A percentile compares a stretch with the other conserved stretches of the same genome.
phyloP scores from a whole-genome alignment of 2,329 filamentous ascomycete species.

The Rhynchosporium agropyri region DNA sequence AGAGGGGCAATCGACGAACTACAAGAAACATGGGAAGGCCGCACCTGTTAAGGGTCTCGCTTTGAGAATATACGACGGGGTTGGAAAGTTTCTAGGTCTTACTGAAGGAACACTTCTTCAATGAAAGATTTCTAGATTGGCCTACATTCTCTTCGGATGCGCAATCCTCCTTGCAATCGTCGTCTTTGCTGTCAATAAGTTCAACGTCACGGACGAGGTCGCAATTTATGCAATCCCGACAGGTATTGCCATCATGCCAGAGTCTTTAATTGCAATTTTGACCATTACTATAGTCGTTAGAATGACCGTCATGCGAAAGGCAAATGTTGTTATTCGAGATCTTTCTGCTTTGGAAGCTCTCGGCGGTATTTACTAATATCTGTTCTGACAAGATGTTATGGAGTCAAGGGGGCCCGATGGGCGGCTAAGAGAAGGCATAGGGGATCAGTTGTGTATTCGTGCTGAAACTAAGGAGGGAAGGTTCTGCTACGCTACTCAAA shows the following conservation, averaged over 20 bases:
- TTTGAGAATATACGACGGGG: conserved; percentile 50
- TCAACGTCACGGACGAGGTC: conserved; percentile 49
- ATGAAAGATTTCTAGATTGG: conserved; percentile 65
- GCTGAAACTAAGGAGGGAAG: too few relatives aligned
- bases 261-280: conserved; percentile 55
- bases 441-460: too few relatives aligned
- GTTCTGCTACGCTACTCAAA: too few relatives aligned
- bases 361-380: conserved; percentile 72
- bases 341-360: conserved; percentile 63
- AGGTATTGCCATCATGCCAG: conserved; percentile 62
- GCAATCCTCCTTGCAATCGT: conserved; percentile 48
- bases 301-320: conserved; percentile 50
- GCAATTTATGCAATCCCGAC: conserved; percentile 42
- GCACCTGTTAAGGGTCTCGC: conserved; percentile 54
- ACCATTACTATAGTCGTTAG: conserved; percentile 57
- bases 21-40: conserved; percentile 48
- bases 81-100: conserved; percentile 60
- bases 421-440: too few relatives aligned
- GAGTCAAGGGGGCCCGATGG: too few relatives aligned
- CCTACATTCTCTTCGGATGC: conserved; percentile 64
- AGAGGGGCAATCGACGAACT: conserved; percentile 51
- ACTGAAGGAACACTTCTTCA: conserved; percentile 67
- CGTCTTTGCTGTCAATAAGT: conserved; percentile 47
- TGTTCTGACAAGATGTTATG: conserved; percentile 63
- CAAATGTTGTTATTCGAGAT: conserved; percentile 52